These are phyloP conservation scores for Hypericum perforatum DNA, from an alignment of 345 rosid species.

Conservation along the genomic window DNA sequence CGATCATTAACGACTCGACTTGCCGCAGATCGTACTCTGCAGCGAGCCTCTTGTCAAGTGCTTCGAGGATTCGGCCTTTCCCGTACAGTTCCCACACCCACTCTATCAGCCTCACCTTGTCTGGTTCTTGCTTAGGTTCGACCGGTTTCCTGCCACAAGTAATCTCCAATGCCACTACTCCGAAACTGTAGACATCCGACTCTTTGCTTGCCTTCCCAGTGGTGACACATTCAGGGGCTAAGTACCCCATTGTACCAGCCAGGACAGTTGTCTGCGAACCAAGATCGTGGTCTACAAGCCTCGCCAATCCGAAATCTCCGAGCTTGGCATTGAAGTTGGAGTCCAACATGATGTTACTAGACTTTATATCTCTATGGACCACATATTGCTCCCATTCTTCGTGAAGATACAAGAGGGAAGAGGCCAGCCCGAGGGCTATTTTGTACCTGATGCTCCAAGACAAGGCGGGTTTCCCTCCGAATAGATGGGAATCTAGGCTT, in stretches of 20 bases:
- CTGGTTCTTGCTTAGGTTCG: slow-evolving; percentile 11
- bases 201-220: slow-evolving; percentile 20
- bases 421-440: slow-evolving; percentile 16
- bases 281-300: slow-evolving; percentile 18
- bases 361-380: slow-evolving; percentile 19
- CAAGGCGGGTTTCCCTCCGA: slow-evolving; percentile 8
- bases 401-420: slow-evolving; percentile 17
- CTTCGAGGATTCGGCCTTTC: slow-evolving; percentile 13
- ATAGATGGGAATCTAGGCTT: slow-evolving; percentile 19
- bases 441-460: slow-evolving; percentile 16
- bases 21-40: slow-evolving; percentile 11
- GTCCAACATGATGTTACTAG: slow-evolving; percentile 20
- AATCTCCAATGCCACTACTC: slow-evolving; percentile 17
- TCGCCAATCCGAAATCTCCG: slow-evolving; percentile 22
- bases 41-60: slow-evolving; percentile 7
- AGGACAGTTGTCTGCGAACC: slow-evolving; percentile 20
- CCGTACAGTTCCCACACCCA: slow-evolving; percentile 21
- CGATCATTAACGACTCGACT: slow-evolving; percentile 14
- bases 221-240: slow-evolving; percentile 22
- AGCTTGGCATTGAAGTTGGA: slow-evolving; percentile 20
- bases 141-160: slow-evolving; percentile 18
- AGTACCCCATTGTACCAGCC: slow-evolving; percentile 20
- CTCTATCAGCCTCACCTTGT: slow-evolving; percentile 14
- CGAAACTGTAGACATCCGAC: slow-evolving; percentile 19
- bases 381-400: slow-evolving; percentile 24